Percentiles rank a stretch among this genome's conserved stretches.
phyloP scores from a whole-genome alignment of 2,329 filamentous ascomycete genomes.

The Periconia digitata region DNA sequence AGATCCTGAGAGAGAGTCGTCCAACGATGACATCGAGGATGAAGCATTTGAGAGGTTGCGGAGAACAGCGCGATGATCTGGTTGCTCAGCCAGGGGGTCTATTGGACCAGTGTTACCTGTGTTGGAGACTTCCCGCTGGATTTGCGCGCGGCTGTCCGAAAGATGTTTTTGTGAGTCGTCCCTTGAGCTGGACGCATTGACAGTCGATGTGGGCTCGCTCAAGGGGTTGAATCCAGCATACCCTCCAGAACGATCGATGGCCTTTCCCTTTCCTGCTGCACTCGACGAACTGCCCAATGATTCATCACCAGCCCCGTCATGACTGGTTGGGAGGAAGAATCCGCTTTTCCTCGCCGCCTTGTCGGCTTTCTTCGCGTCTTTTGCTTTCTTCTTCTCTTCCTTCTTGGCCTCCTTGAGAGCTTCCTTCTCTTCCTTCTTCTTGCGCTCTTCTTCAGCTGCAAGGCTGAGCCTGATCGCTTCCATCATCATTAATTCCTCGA shows the following conservation, averaged over 20 bases:
- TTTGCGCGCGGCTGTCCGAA: slow-evolving; percentile 47
- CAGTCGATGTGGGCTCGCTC: slow-evolving; percentile 46
- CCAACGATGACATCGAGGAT: slow-evolving; percentile 75
- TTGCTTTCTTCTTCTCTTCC: slow-evolving; percentile 73
- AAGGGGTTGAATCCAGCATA: slow-evolving; percentile 45
- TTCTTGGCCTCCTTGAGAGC: slow-evolving; percentile 81
- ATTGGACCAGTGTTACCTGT: slow-evolving; percentile 50
- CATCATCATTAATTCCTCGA: slow-evolving; percentile 98
- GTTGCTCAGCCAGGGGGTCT: slow-evolving; percentile 29
- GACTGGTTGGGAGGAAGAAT: slow-evolving; percentile 55
- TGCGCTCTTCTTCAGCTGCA: slow-evolving; percentile 91
- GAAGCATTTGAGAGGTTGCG: slow-evolving; percentile 86
- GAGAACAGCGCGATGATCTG: slow-evolving; percentile 66
- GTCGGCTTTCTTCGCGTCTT: slow-evolving; percentile 65
- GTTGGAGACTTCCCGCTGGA: slow-evolving; percentile 38
- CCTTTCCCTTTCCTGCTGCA: slow-evolving; percentile 51
- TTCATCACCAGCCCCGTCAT: slow-evolving; percentile 48
- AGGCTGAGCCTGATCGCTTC: slow-evolving; percentile 90
- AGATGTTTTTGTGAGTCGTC: slow-evolving; percentile 50
- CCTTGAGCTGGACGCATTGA: slow-evolving; percentile 38
- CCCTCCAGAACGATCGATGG: slow-evolving; percentile 44
- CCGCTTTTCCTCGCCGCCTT: slow-evolving; percentile 68
- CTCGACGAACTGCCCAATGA: slow-evolving; percentile 26
- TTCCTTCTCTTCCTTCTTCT: slow-evolving; percentile 80
- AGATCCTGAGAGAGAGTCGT: slow-evolving; percentile 60